A percentile compares a stretch with the other conserved stretches of the same genome.
Evolutionary conservation across 2,329 filamentous ascomycete species (phyloP).

Genomic region (Neofusicoccum sp.): DNA sequence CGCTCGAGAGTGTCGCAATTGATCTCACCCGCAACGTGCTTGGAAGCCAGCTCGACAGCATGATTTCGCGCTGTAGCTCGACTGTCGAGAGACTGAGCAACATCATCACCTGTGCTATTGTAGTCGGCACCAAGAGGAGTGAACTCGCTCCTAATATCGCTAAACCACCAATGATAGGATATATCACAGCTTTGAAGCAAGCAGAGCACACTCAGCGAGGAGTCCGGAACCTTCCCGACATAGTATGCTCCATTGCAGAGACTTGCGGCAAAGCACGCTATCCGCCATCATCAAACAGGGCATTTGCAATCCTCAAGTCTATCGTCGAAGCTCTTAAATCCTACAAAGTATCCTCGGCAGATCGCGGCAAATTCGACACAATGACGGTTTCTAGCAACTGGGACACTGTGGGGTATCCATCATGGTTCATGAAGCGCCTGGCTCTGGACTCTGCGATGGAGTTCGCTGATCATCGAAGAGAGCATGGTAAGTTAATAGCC

Average conservation of each 20-base stretch:
- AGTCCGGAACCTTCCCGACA: neutral
- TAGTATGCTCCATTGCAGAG: slow-evolving; percentile 3
- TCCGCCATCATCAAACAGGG: neutral
- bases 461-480: slow-evolving; percentile 32
- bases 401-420: slow-evolving; percentile 26
- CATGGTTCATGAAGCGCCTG: slow-evolving; percentile 37
- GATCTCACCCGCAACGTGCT: neutral
- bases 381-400: slow-evolving; percentile 35
- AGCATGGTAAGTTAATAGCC: neutral
- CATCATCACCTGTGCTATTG: neutral
- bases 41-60: neutral
- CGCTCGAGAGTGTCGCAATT: neutral
- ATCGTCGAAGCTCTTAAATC: neutral
- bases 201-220: neutral
- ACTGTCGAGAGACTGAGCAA: neutral
- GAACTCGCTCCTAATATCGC: neutral
- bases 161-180: neutral
- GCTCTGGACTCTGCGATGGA: slow-evolving; percentile 37
- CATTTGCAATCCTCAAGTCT: neutral
- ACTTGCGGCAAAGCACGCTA: neutral
- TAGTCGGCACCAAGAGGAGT: neutral
- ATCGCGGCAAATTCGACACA: slow-evolving; percentile 30
- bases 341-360: slow-evolving; percentile 23
- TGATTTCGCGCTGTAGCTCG: neutral
- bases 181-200: neutral